phyloP scores from a whole-genome alignment of 2,329 filamentous ascomycete genomes.

The Trematosphaeria pertusa region DNA sequence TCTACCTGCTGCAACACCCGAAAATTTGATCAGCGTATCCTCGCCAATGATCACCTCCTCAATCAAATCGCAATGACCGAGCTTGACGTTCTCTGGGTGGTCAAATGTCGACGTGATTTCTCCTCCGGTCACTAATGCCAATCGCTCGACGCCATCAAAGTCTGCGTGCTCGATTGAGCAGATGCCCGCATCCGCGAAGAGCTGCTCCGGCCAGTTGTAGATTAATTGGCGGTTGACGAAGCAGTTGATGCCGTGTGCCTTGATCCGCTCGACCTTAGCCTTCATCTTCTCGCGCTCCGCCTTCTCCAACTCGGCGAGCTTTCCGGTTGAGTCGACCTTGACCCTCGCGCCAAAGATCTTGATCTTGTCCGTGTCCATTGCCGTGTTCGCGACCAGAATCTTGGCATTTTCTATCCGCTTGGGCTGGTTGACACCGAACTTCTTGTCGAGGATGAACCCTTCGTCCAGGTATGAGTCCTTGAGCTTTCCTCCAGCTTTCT shows the following conservation, averaged over 20 bases:
- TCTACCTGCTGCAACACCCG: slow-evolving; percentile 88
- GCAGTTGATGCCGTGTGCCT: slow-evolving; percentile 98
- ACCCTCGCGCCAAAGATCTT: slow-evolving; percentile 98
- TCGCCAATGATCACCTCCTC: slow-evolving; percentile 99
- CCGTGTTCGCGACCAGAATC: slow-evolving; percentile 96
- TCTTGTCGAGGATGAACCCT: slow-evolving; percentile 98
- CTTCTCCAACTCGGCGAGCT: slow-evolving; percentile 97
- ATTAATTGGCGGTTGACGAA: slow-evolving; percentile 99
- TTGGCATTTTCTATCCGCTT: slow-evolving; percentile 98
- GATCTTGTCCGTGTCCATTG: slow-evolving; percentile 99
- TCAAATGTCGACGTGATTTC: slow-evolving; percentile 98
- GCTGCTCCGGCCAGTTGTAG: slow-evolving; percentile 99
- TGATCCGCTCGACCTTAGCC: slow-evolving; percentile 98
- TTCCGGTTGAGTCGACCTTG: slow-evolving; percentile 94
- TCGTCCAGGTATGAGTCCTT: slow-evolving; percentile 97
- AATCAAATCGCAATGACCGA: slow-evolving; percentile 92
- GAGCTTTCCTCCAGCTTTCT: slow-evolving; percentile 97
- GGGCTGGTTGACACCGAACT: slow-evolving; percentile 97
- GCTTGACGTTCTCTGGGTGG: slow-evolving; percentile 95
- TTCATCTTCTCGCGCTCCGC: slow-evolving; percentile 99
- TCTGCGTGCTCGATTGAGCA: slow-evolving; percentile 99
- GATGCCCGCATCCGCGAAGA: slow-evolving; percentile 97
- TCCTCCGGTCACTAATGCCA: slow-evolving; percentile 93
- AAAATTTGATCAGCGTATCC: slow-evolving; percentile 97
- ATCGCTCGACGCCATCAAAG: slow-evolving; percentile 95